These are phyloP conservation scores for Cryptococcus sp. DNA, from an alignment of 1,284 basidiomycete species.

Conservation along the genomic window DNA sequence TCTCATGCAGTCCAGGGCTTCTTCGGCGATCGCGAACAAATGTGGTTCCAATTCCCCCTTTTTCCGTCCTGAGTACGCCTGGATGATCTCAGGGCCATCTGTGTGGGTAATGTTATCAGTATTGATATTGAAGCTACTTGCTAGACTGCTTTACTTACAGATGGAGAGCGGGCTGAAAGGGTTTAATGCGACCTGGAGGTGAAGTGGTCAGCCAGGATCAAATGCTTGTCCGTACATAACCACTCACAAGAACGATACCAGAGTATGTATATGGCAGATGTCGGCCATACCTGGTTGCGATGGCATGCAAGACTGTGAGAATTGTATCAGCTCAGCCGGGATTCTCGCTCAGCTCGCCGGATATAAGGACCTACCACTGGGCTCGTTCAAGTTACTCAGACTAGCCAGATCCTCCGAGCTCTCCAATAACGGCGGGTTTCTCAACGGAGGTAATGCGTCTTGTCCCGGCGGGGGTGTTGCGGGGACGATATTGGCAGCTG, in stretches of 20 bases:
- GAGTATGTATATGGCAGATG: conserved; percentile 99
- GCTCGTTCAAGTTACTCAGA: conserved; percentile 96
- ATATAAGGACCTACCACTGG: conserved; percentile 68
- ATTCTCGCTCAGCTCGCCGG: not conserved
- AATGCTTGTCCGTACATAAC: not conserved
- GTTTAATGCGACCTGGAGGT: conserved; percentile 81
- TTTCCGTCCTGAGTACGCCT: conserved; percentile 89
- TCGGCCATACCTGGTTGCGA: conserved; percentile 93
- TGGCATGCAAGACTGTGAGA: conserved; percentile 88
- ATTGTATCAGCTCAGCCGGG: conserved; percentile 1
- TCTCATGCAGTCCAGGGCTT: conserved; percentile 96
- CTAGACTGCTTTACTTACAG: conserved; percentile 52
- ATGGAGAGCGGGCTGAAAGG: conserved; percentile 92
- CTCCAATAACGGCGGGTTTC: conserved; percentile 94
- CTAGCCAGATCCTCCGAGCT: conserved; percentile 97
- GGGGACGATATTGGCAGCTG: conserved; percentile 25
- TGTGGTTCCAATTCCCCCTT: conserved; percentile 97
- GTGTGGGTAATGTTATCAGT: not conserved
- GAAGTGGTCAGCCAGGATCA: conserved; percentile 7
- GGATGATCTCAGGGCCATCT: conserved; percentile 92
- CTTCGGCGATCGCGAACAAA: conserved; percentile 98
- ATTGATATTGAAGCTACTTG: not conserved
- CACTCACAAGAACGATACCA: conserved; percentile 67
- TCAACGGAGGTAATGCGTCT: conserved; percentile 75
- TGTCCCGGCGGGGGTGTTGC: conserved; percentile 29